Conservation (phyloP, 2,329 filamentous ascomycete genomes). For the Talaromyces atroroseus region DNA sequence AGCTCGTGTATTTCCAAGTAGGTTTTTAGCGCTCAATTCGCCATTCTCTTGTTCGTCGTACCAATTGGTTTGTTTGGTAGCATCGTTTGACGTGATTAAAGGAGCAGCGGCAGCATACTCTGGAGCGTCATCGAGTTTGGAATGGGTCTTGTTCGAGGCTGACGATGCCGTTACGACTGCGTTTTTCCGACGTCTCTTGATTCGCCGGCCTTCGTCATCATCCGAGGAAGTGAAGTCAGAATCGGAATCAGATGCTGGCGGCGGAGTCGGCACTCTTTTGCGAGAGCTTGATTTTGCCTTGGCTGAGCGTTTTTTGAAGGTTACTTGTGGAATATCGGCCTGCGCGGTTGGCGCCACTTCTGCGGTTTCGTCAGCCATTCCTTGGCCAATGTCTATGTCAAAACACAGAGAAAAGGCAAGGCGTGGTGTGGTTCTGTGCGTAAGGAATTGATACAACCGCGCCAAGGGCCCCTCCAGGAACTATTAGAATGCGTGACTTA, state of each 20-base stretch:
- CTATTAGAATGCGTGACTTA: no score
- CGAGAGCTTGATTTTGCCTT: slow-evolving; percentile 73
- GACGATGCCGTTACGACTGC: slow-evolving; percentile 63
- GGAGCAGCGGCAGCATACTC: slow-evolving; percentile 57
- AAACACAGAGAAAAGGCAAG: neutral
- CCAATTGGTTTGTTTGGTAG: slow-evolving; percentile 86
- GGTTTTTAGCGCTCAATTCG: slow-evolving; percentile 47
- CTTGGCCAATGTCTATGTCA: neutral
- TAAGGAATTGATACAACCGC: neutral
- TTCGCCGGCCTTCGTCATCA: slow-evolving; percentile 66
- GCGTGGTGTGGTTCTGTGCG: neutral
- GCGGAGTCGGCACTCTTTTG: slow-evolving; percentile 74
- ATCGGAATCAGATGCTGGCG: slow-evolving; percentile 54
- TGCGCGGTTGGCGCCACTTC: slow-evolving; percentile 14
- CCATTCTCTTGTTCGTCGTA: slow-evolving; percentile 64
- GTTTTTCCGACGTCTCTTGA: slow-evolving; percentile 73
- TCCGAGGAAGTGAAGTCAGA: slow-evolving; percentile 68
- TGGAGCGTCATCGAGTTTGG: slow-evolving; percentile 46
- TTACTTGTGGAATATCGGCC: slow-evolving; percentile 28
- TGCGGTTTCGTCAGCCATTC: slow-evolving; percentile 26
- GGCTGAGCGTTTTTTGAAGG: slow-evolving; percentile 78
- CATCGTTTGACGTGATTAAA: slow-evolving; percentile 70
- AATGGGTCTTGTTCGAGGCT: slow-evolving; percentile 28
- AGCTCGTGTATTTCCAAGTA: slow-evolving; percentile 40
- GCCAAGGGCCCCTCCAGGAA: no score